Conservation (phyloP, 2,329 filamentous ascomycete species). For the Epichloe coenophiala region DNA sequence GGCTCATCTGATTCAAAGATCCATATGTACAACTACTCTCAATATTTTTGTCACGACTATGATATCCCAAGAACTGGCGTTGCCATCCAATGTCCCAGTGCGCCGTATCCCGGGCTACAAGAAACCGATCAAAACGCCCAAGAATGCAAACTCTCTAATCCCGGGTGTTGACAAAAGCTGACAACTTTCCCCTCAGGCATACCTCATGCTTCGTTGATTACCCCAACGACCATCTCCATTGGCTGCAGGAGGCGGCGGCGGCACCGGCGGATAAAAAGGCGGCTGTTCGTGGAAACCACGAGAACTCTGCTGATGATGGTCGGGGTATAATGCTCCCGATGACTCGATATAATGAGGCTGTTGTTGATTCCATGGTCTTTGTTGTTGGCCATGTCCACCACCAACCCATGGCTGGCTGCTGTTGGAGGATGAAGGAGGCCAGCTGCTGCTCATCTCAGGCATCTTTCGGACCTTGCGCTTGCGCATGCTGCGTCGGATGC, state of each 20-base stretch:
- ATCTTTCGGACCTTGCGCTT: neutral
- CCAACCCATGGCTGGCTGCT: neutral
- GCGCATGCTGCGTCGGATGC: constrained; percentile 15
- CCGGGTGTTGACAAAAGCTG: neutral
- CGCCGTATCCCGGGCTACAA: too few relatives aligned
- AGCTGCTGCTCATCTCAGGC: constrained; percentile 1
- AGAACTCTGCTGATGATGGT: too few relatives aligned
- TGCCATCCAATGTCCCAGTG: too few relatives aligned
- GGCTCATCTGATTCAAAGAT: too few relatives aligned
- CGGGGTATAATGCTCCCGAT: neutral
- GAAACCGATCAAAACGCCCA: too few relatives aligned
- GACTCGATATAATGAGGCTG: neutral
- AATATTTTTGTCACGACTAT: too few relatives aligned
- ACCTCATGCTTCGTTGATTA: neutral
- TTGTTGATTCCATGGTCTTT: too few relatives aligned
- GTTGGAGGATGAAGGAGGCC: constrained; percentile 11
- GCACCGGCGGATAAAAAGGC: neutral
- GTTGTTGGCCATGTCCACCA: too few relatives aligned
- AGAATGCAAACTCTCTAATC: too few relatives aligned
- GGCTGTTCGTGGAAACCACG: neutral
- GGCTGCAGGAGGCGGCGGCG: neutral
- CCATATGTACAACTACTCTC: too few relatives aligned
- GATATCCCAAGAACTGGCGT: too few relatives aligned
- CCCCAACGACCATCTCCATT: neutral
- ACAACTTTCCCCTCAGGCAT: neutral